Percentiles rank a stretch among this genome's conserved stretches.
Conservation (phyloP, 352 stramenopile species). For the Pythium apleroticum region DNA sequence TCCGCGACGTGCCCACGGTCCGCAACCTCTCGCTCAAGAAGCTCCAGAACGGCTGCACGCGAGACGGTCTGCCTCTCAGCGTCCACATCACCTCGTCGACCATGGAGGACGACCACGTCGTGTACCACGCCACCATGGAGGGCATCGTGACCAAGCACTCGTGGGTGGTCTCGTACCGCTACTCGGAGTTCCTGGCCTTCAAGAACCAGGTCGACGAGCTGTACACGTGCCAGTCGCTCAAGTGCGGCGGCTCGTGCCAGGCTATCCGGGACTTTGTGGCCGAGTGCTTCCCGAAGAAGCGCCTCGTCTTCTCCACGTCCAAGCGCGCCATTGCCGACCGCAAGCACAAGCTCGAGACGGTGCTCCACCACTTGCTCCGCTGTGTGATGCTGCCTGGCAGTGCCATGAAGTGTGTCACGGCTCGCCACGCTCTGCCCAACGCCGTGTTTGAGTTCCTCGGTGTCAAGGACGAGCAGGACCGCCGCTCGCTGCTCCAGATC, state of each 20-base stretch:
- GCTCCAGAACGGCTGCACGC: neutral
- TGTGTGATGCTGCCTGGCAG: slow-evolving; percentile 63
- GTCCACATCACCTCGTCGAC: slow-evolving; percentile 40
- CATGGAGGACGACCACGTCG: slow-evolving; percentile 37
- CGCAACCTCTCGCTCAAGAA: slow-evolving; percentile 47
- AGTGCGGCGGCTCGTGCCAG: slow-evolving; percentile 66
- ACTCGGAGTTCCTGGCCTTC: slow-evolving; percentile 64
- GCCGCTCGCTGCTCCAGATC: slow-evolving; percentile 64
- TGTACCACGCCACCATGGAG: slow-evolving; percentile 53
- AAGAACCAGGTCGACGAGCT: slow-evolving; percentile 45
- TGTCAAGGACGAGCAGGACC: slow-evolving; percentile 47
- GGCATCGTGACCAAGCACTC: slow-evolving; percentile 45
- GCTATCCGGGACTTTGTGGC: slow-evolving; percentile 63
- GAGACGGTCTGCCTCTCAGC: slow-evolving; percentile 43
- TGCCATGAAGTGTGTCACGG: slow-evolving; percentile 65
- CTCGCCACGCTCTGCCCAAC: slow-evolving; percentile 44
- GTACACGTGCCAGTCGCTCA: slow-evolving; percentile 52
- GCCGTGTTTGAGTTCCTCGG: slow-evolving; percentile 63
- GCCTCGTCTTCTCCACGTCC: slow-evolving; percentile 43
- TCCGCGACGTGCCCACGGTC: slow-evolving; percentile 9
- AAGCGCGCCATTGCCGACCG: slow-evolving; percentile 36
- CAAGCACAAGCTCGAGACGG: slow-evolving; percentile 58
- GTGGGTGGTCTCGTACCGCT: slow-evolving; percentile 59
- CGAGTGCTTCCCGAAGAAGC: slow-evolving; percentile 63
- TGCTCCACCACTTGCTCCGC: slow-evolving; percentile 64